Conservation (phyloP, 2,329 filamentous ascomycete genomes). For the Rhinocladiella mackenziei region DNA sequence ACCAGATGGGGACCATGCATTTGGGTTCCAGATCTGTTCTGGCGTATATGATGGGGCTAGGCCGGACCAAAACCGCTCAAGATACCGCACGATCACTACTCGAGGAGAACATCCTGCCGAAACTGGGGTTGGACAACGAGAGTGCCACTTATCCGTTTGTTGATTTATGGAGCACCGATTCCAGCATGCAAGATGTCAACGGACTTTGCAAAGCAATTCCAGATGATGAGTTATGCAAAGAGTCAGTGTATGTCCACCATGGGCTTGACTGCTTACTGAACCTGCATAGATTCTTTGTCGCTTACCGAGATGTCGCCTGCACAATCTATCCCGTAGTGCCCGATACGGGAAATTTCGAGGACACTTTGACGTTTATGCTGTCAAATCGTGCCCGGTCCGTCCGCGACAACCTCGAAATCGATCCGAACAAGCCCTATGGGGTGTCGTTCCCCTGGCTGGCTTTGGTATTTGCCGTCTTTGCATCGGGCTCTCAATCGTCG, state of each 20-base stretch:
- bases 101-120: conserved; percentile 59
- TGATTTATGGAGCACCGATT: conserved; percentile 61
- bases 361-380: conserved; percentile 52
- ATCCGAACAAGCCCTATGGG: conserved; percentile 54
- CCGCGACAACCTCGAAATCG: conserved; percentile 23
- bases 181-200: conserved; percentile 53
- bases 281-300: conserved; percentile 49
- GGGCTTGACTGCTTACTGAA: conserved; percentile 12
- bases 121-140: conserved; percentile 61
- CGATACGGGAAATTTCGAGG: conserved; percentile 53
- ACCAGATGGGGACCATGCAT: conserved; percentile 58
- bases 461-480: conserved; percentile 59
- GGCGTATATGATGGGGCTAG: conserved; percentile 55
- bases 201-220: conserved; percentile 58
- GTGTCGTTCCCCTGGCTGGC: conserved; percentile 55
- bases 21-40: conserved; percentile 59
- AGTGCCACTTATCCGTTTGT: conserved; percentile 63
- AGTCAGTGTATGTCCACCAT: conserved; percentile 34
- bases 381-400: conserved; percentile 48
- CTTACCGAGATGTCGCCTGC: conserved; percentile 56
- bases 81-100: conserved; percentile 50
- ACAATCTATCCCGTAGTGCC: conserved; percentile 60
- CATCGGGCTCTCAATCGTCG: conserved; percentile 59
- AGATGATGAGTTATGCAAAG: conserved; percentile 55
- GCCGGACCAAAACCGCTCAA: conserved; percentile 48